These are phyloP conservation scores for Phyllosticta ampelicida DNA, from an alignment of 2,329 filamentous ascomycete genomes.

Conservation along the genomic window DNA sequence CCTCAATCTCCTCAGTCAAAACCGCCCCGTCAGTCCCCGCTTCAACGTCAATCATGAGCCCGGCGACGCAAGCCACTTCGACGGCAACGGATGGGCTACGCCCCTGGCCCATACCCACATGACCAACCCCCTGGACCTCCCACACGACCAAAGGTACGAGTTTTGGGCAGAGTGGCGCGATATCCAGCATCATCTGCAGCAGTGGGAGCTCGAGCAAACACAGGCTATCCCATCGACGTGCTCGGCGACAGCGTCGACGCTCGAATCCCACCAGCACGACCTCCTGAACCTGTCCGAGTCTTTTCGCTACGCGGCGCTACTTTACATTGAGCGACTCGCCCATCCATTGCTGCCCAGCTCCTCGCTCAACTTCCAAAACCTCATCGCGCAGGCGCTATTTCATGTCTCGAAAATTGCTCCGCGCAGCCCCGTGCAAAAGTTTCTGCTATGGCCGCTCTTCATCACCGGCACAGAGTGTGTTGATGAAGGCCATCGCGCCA, in stretches of 20 bases:
- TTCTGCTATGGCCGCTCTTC: constrained; percentile 87
- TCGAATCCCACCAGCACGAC: constrained; percentile 52
- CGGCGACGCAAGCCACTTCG: constrained; percentile 47
- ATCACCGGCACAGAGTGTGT: constrained; percentile 84
- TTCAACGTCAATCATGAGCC: constrained; percentile 23
- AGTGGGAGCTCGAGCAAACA: constrained; percentile 65
- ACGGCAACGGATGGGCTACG: constrained; percentile 56
- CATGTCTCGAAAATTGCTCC: constrained; percentile 72
- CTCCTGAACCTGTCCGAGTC: constrained; percentile 76
- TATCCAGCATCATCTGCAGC: constrained; percentile 62
- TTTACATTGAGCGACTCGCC: constrained; percentile 82
- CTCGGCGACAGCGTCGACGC: constrained; percentile 15
- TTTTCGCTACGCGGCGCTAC: constrained; percentile 77
- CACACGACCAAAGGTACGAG: constrained; percentile 45
- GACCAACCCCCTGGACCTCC: constrained; percentile 29
- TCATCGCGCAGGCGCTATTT: constrained; percentile 71
- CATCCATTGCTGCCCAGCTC: constrained; percentile 62
- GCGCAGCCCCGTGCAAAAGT: constrained; percentile 67
- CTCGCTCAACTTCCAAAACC: constrained; percentile 68
- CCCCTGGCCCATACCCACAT: constrained; percentile 34
- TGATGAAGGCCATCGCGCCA: constrained; percentile 64
- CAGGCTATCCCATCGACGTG: constrained; percentile 13
- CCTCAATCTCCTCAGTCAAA: constrained; percentile 73
- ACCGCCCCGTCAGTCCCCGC: constrained; percentile 35
- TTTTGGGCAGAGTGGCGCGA: constrained; percentile 87